A percentile compares a stretch with the other conserved stretches of the same genome.
Evolutionary conservation across 2,329 filamentous ascomycete genomes (phyloP).

Genomic region (Diplocarpon mali): DNA sequence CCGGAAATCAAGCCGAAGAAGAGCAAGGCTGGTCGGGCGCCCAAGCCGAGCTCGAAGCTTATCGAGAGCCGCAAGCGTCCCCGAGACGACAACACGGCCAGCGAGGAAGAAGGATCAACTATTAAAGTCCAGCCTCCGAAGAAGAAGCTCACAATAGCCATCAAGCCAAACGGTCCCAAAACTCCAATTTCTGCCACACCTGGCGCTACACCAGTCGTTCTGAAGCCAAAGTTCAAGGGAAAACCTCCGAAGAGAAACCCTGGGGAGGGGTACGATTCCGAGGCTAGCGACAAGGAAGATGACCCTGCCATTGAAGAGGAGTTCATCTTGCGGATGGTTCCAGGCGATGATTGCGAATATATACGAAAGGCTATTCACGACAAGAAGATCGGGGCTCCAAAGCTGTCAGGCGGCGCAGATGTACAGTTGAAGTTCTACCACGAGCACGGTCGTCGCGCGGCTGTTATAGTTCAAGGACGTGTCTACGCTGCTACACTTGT

Average conservation of each 20-base stretch:
- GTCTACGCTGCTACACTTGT: conserved; percentile 57
- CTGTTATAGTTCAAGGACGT: conserved; percentile 47
- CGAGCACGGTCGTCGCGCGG: conserved; percentile 46
- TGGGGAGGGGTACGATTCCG: conserved; percentile 92
- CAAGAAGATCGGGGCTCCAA: conserved; percentile 52
- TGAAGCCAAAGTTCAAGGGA: conserved; percentile 56
- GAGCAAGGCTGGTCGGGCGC: conserved; percentile 48
- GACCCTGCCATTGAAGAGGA: conserved; percentile 87
- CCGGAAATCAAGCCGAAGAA: conserved; percentile 28
- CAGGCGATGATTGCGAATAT: conserved; percentile 78
- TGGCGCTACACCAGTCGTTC: conserved; percentile 25
- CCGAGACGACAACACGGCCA: conserved; percentile 43
- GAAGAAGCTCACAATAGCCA: conserved; percentile 25
- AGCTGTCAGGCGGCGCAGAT: conserved; percentile 46
- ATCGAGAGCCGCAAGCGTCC: conserved; percentile 47
- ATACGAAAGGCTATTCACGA: conserved; percentile 66
- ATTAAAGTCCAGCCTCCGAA: conserved; percentile 22
- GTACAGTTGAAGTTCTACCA: conserved; percentile 73
- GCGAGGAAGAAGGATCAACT: conserved; percentile 31
- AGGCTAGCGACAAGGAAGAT: conserved; percentile 78
- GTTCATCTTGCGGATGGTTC: conserved; percentile 79
- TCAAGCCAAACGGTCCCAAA: conserved; percentile 1
- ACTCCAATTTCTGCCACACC: conserved; percentile 16
- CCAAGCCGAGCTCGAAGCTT: conserved; percentile 48
- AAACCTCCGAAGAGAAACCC: conserved; percentile 56